These are phyloP conservation scores for Gymnopilus dilepis DNA, from an alignment of 768 basidiomycete genomes.

Conservation along the genomic window DNA sequence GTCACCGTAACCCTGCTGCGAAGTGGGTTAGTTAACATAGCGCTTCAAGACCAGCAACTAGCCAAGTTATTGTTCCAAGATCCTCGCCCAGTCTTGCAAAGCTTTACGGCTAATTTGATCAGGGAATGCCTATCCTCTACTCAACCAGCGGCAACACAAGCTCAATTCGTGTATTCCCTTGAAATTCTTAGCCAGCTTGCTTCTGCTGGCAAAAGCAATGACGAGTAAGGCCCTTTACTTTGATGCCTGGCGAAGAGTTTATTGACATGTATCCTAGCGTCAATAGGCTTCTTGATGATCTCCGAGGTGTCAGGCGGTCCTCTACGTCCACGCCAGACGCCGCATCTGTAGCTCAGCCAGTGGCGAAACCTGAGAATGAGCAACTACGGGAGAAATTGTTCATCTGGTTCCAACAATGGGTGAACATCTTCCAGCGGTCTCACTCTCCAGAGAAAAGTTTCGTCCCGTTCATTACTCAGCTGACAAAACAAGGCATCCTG, in stretches of 20 bases:
- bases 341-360: constrained; percentile 30
- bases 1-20: constrained; percentile 90
- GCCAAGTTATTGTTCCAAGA: constrained; percentile 85
- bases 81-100: constrained; percentile 75
- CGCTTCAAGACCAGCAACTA: constrained; percentile 87
- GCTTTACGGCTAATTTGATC: constrained; percentile 83
- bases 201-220: constrained; percentile 78
- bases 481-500: constrained; percentile 95
- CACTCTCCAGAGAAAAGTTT: constrained; percentile 93
- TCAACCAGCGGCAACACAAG: constrained; percentile 79
- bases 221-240: constrained; percentile 65
- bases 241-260: neutral
- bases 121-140: constrained; percentile 86
- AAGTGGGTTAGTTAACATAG: constrained; percentile 77
- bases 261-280: constrained; percentile 49
- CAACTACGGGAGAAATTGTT: constrained; percentile 77
- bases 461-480: constrained; percentile 94
- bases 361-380: constrained; percentile 72
- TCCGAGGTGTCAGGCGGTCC: constrained; percentile 68
- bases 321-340: constrained; percentile 34
- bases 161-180: constrained; percentile 78
- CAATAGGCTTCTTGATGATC: constrained; percentile 77
- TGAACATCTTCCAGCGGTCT: constrained; percentile 90
- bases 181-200: constrained; percentile 80
- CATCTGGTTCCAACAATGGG: constrained; percentile 94